Base-by-base conservation (phyloP, 345 rosid genomes). In the Iberis pinnata region DNA sequence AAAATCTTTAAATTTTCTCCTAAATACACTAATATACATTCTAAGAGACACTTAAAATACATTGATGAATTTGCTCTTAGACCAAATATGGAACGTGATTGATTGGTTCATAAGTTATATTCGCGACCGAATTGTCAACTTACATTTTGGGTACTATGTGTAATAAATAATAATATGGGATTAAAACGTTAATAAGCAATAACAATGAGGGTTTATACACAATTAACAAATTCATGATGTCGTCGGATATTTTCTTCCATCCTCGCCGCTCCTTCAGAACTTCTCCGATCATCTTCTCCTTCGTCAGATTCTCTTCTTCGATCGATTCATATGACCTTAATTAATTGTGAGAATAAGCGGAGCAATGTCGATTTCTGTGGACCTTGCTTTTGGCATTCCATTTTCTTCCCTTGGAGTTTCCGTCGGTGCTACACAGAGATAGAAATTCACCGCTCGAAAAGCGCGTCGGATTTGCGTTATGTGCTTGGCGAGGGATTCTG, bases 311-410 rank as follows among this genome's bases (percentile, higher is more conserved):
- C 45, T 32, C 61, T 13, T 39, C 61, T 8, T 54, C 48, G 7
- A 1, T 54, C 42, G 10, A 31, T 64, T 35, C 32, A 29, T 9
- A 4, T 63, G 29, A 63, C 41, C 8, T 17, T 22, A 8, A 14
- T 24, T 14, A 12, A 0, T 1, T 19, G 5, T 20, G 12, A 5
- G 58, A 49, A 24, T 56, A 15, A 9, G 1, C 49, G n/a, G 45
- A 40, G 26, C 33, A 15, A 71, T 71, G 76, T 9, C 61, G 16
- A 25, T 64, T 56, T 57, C 70, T 17, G 32, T 73, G 65, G 69
- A 68, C 33, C 61, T 70, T n/a, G n/a, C n/a, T n/a, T n/a, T n/a
- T n/a, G n/a, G n/a, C n/a, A n/a, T 45, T 38, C 83, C n/a, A 41
- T 70, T 45, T 66, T 65, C 38, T 58, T 70, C 25, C 66, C 61